Evolutionary conservation across 208 protist species (phyloP).

Genomic region (Trypanosoma theileri): DNA sequence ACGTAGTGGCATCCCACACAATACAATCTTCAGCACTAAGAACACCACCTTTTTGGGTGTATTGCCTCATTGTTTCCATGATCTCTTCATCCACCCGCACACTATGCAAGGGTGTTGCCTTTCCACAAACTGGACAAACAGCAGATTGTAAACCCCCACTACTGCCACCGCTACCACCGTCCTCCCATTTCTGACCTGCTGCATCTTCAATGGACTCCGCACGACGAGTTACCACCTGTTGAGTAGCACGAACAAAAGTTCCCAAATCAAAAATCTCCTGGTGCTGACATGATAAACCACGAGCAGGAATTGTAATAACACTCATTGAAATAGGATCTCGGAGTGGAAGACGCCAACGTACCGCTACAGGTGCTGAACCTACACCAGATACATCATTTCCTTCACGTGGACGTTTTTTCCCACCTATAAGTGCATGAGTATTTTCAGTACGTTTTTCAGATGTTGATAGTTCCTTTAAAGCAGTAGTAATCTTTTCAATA

Average conservation of each 20-base stretch:
- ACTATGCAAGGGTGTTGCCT: slow-evolving; percentile 28
- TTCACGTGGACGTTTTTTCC: slow-evolving; percentile 32
- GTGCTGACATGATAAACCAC: slow-evolving; percentile 61
- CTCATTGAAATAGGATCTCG: slow-evolving; percentile 63
- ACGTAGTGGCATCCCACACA: slow-evolving; percentile 19
- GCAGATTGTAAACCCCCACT: neutral
- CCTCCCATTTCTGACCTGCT: slow-evolving; percentile 18
- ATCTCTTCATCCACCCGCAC: slow-evolving; percentile 52
- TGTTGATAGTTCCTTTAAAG: slow-evolving; percentile 18
- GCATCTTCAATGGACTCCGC: slow-evolving; percentile 19
- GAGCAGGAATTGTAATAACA: slow-evolving; percentile 50
- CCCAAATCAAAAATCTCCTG: slow-evolving; percentile 76
- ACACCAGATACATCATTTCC: slow-evolving; percentile 12
- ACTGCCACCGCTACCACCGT: neutral
- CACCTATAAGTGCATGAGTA: neutral
- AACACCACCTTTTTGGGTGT: slow-evolving; percentile 2
- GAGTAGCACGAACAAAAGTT: slow-evolving; percentile 56
- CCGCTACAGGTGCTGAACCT: slow-evolving; percentile 6
- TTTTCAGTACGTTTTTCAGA: neutral
- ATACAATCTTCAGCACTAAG: slow-evolving; percentile 14
- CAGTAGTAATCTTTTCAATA: slow-evolving; percentile 26
- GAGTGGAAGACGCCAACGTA: slow-evolving; percentile 38
- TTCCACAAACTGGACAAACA: slow-evolving; percentile 57
- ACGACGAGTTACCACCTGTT: slow-evolving; percentile 29
- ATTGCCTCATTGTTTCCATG: slow-evolving; percentile 33